Evolutionary conservation across 371 early-diverging fungal genomes (phyloP).

Genomic region (Capniomyces stellatus): DNA sequence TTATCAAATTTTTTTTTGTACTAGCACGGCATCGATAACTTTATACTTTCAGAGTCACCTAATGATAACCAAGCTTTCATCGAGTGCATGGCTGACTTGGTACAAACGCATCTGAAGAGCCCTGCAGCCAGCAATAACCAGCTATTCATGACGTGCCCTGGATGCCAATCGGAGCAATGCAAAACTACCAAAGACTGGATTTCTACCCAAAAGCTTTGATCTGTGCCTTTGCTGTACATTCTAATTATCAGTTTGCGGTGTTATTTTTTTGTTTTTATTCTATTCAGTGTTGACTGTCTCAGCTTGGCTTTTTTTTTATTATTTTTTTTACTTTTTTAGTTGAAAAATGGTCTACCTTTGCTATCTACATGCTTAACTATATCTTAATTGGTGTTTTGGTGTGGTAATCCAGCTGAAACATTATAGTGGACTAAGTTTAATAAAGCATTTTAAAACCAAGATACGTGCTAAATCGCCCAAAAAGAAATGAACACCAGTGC

Average conservation of each 20-base stretch:
- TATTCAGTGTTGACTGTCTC: too few relatives aligned
- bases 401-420: too few relatives aligned
- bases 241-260: background rate
- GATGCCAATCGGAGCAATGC: conserved; percentile 57
- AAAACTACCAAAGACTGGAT: conserved; percentile 39
- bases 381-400: too few relatives aligned
- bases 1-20: too few relatives aligned
- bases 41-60: conserved; percentile 71
- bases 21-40: conserved; percentile 69
- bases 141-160: conserved; percentile 62
- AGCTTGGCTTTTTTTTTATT: too few relatives aligned
- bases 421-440: too few relatives aligned
- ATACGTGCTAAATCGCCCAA: too few relatives aligned
- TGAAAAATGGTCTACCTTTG: too few relatives aligned
- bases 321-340: too few relatives aligned
- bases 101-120: conserved; percentile 51
- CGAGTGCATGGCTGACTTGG: conserved; percentile 70
- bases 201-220: conserved; percentile 4
- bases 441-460: too few relatives aligned
- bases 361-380: too few relatives aligned
- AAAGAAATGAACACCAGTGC: too few relatives aligned
- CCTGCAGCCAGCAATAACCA: conserved; percentile 37
- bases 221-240: background rate
- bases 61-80: conserved; percentile 81
- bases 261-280: background rate